These are phyloP conservation scores for Vitis hybrid DNA, from an alignment of 177 flowering plant species.

Conservation along the genomic window DNA sequence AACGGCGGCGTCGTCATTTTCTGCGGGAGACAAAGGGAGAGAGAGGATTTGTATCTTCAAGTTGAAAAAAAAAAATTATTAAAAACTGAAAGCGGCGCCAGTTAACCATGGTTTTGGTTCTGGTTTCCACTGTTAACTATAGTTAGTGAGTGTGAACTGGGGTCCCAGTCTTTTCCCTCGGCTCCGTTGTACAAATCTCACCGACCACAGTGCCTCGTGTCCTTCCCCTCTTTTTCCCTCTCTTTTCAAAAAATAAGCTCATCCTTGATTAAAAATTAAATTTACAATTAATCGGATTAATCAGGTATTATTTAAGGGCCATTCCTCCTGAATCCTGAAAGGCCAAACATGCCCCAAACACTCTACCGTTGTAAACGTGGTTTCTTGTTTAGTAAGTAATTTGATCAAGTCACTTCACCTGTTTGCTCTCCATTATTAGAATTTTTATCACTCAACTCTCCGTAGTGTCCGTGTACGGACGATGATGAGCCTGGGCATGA, in stretches of 20 bases:
- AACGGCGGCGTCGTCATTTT: constrained; percentile 22
- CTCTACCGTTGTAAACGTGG: neutral
- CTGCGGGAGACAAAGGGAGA: constrained; percentile 2
- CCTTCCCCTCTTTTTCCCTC: neutral
- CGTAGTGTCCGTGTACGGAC: too few relatives aligned
- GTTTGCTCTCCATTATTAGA: too few relatives aligned
- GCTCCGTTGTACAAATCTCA: constrained; percentile 13
- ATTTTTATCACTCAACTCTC: too few relatives aligned
- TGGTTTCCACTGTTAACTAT: constrained; percentile 5
- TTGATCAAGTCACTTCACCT: too few relatives aligned
- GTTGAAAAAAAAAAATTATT: neutral
- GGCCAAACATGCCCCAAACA: too few relatives aligned
- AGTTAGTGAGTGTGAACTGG: neutral
- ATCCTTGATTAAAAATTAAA: too few relatives aligned
- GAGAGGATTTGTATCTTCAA: constrained; percentile 13
- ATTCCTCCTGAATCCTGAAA: too few relatives aligned
- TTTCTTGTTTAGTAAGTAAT: neutral
- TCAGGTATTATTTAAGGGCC: too few relatives aligned
- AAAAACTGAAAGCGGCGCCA: constrained; percentile 28
- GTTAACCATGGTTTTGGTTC: constrained; percentile 29
- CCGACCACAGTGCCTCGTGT: constrained; percentile 37
- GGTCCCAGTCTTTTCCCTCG: constrained; percentile 8
- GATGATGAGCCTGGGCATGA: too few relatives aligned
- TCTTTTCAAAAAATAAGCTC: too few relatives aligned
- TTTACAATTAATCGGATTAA: too few relatives aligned